Percentiles rank a stretch among this genome's conserved stretches.
phyloP scores from a whole-genome alignment of 2,329 filamentous ascomycete genomes.

The Colletotrichum chlorophyti region DNA sequence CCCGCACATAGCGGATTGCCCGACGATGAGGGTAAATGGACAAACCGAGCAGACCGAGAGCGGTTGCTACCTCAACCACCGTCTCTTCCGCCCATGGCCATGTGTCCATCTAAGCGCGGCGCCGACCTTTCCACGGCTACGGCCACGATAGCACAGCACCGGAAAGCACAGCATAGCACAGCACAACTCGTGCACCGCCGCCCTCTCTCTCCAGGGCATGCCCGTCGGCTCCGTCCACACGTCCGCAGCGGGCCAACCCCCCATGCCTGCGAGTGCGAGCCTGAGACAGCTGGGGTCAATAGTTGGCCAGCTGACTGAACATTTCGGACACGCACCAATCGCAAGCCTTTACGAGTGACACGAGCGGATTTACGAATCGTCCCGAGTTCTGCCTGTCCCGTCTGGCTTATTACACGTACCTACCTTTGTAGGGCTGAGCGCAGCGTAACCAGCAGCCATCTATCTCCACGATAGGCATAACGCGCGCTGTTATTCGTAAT shows the following conservation, averaged over 20 bases:
- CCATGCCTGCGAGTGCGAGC: slow-evolving; percentile 19
- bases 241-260: too few species aligned
- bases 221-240: slow-evolving; percentile 18
- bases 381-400: slow-evolving; percentile 5
- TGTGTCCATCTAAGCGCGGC: not conserved
- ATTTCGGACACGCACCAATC: slow-evolving; percentile 21
- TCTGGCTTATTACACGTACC: not conserved
- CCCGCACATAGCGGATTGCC: not conserved
- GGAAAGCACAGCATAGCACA: not conserved
- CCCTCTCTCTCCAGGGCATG: too few species aligned
- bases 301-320: slow-evolving; percentile 15
- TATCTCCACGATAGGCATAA: slow-evolving; percentile 24
- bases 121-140: not conserved
- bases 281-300: slow-evolving; percentile 5
- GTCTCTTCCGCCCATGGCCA: slow-evolving; percentile 2
- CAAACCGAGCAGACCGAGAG: slow-evolving; percentile 12
- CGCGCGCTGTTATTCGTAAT: slow-evolving; percentile 1
- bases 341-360: slow-evolving; percentile 1
- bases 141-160: slow-evolving; percentile 2
- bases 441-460: slow-evolving; percentile 17
- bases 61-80: slow-evolving; percentile 18
- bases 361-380: slow-evolving; percentile 21
- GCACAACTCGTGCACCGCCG: slow-evolving; percentile 17
- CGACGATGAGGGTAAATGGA: not conserved
- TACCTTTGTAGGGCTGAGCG: slow-evolving; percentile 24